These are phyloP conservation scores for Colletotrichum paranaense DNA, from an alignment of 2,329 filamentous ascomycete species.

Conservation along the genomic window DNA sequence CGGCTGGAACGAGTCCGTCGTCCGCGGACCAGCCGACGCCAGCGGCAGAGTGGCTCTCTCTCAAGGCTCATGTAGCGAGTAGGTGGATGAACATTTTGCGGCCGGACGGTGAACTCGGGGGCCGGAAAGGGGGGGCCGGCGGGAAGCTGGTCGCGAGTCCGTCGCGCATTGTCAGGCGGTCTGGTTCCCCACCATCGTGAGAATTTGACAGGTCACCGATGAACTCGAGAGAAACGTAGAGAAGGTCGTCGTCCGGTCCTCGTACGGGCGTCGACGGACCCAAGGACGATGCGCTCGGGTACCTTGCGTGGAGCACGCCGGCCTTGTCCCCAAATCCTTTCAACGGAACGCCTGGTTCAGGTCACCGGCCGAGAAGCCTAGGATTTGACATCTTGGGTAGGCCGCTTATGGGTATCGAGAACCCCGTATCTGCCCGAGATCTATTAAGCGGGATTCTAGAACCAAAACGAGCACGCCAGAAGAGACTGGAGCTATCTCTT, in stretches of 20 bases:
- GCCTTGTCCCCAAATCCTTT: not conserved
- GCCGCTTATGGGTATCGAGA: not conserved
- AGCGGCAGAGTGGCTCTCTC: too few species aligned
- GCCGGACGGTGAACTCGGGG: not conserved
- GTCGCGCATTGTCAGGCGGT: not conserved
- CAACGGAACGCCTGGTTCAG: not conserved
- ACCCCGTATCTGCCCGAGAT: not conserved
- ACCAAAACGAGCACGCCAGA: conserved; percentile 16
- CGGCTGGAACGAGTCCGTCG: too few species aligned
- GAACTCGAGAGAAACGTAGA: not conserved
- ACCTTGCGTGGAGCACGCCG: not conserved
- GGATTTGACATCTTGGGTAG: not conserved
- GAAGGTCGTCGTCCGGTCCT: not conserved
- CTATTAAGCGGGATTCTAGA: not conserved
- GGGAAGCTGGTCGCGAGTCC: conserved; percentile 9
- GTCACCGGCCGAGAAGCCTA: not conserved
- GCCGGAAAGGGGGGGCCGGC: conserved; percentile 13
- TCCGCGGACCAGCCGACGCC: too few species aligned
- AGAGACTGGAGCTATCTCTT: not conserved
- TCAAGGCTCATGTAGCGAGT: too few species aligned
- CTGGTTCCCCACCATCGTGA: not conserved
- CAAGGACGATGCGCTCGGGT: conserved; percentile 6
- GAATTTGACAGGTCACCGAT: not conserved
- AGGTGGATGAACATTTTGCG: not conserved
- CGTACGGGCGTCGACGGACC: not conserved